These are phyloP conservation scores for Stephanodiscus triporus DNA, from an alignment of 108 stramenopile species.

Conservation along the genomic window DNA sequence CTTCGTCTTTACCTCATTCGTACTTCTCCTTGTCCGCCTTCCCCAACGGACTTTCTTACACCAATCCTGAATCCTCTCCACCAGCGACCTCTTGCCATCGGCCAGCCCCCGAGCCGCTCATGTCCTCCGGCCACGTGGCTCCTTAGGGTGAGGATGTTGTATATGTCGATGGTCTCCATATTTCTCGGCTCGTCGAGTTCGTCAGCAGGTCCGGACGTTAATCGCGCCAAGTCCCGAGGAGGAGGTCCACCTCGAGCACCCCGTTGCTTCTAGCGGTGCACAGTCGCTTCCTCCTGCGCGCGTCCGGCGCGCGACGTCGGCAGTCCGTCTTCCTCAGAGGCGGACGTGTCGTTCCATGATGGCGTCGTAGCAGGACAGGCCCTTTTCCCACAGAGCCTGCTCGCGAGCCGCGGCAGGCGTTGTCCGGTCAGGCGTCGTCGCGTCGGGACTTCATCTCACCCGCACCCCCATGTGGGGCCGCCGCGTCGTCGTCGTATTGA, in stretches of 20 bases:
- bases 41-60: conserved; percentile 80
- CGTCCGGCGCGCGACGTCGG: conserved; percentile 61
- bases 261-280: conserved; percentile 97
- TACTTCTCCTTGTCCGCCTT: conserved; percentile 83
- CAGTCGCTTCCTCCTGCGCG: conserved; percentile 91
- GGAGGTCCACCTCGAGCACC: conserved; percentile 97
- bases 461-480: conserved; percentile 78
- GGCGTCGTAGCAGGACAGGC: conserved; percentile 62
- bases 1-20: conserved; percentile 67
- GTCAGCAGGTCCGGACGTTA: conserved; percentile 73
- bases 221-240: conserved; percentile 97
- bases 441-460: conserved; percentile 59
- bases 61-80: conserved; percentile 85
- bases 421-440: conserved; percentile 7
- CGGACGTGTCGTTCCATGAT: conserved; percentile 70
- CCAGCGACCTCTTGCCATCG: conserved; percentile 53
- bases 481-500: no score
- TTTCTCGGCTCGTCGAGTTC: conserved; percentile 95
- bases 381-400: conserved; percentile 66
- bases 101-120: no score
- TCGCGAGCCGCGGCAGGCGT: conserved; percentile 52
- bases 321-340: conserved; percentile 54
- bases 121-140: conserved; percentile 82
- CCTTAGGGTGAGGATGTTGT: no score
- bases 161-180: conserved; percentile 98